Percentiles rank a stretch among this genome's conserved stretches.
These are phyloP conservation scores for Guyanaporus albipodus DNA, from an alignment of 768 basidiomycete species.

Conservation along the genomic window DNA sequence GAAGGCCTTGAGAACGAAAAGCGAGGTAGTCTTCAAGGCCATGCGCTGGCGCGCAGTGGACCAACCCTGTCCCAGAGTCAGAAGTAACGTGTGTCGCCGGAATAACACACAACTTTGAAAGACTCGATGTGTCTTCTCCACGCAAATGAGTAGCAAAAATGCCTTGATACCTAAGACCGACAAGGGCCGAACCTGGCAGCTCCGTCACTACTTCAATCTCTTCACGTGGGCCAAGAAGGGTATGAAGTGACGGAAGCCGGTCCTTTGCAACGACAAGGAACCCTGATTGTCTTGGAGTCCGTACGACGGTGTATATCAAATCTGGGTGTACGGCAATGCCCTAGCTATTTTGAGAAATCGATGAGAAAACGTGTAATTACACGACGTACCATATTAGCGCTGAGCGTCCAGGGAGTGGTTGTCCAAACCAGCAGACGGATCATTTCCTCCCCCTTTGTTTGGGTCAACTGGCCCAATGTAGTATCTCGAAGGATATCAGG, in stretches of 20 bases:
- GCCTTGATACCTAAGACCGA: constrained; percentile 55
- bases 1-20: constrained; percentile 55
- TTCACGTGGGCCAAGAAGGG: constrained; percentile 18
- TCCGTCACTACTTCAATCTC: constrained; percentile 20
- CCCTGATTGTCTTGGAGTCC: constrained; percentile 23
- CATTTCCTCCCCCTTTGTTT: constrained; percentile 30
- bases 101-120: constrained; percentile 45
- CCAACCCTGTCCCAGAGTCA: constrained; percentile 90
- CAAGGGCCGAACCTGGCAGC: constrained; percentile 43
- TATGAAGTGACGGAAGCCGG: constrained; percentile 38
- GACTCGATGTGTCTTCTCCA: not conserved
- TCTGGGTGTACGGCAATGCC: constrained; percentile 84
- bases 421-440: constrained; percentile 85
- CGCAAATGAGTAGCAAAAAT: constrained; percentile 45
- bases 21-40: constrained; percentile 88
- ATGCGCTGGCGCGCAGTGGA: constrained; percentile 94
- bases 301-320: constrained; percentile 59
- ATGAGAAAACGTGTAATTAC: not conserved
- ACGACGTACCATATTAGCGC: constrained; percentile 81
- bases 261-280: constrained; percentile 51
- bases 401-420: constrained; percentile 96
- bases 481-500: constrained; percentile 13
- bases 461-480: constrained; percentile 19
- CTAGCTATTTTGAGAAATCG: constrained; percentile 37
- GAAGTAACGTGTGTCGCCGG: constrained; percentile 75